Evolutionary conservation across 345 rosid species (phyloP), one percentile per base, ranked within the genome.

Genomic region (Tarenaya hassleriana): DNA sequence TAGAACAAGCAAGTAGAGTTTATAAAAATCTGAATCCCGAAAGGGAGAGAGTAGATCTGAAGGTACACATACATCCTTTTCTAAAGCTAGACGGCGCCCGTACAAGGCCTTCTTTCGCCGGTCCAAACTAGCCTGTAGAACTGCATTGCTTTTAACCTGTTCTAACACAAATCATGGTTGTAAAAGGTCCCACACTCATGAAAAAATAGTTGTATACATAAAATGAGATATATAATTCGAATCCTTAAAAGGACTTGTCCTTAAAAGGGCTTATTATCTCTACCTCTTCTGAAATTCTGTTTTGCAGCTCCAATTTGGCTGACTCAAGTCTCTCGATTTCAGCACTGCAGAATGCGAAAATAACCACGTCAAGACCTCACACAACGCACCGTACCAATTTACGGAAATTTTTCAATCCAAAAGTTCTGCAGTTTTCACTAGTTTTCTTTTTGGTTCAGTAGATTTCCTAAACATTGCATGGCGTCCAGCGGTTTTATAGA

Each of bases 271-370:
- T n/a, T n/a, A 16, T 19, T 35, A 15, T 40, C n/a, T 34, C 32
- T 61, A 85, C 98, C 91, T 92, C 95, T 62, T 76, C 79, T 42
- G 64, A 52, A 29, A 88, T 71, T 81, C 58, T 85, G 51, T 52
- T 67, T 71, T 79, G 80, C 74, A 92, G 73, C 32, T 81, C 83
- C 38, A 35, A 20, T 73, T 80, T 92, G 51, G 69, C 37, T 20
- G 75, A 78, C 76, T 88, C 84, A 3, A 92, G 95, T 69, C 64
- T 78, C 60, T 73, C 74, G 53, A 92, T 72, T 56, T 80, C 94
- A 67, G 51, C 66, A 64, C 98, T 92, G 55, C 58, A 32, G 35
- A 34, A 45, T 41, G 60, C 12, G 42, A 62, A 40, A 31, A 46
- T 8, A 27, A 16, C 60, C 38, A 43, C 34, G 37, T 38, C 27